Percentiles rank a stretch among this genome's conserved stretches.
phyloP scores from a whole-genome alignment of 768 basidiomycete genomes.

The Tephrocybe rancida region DNA sequence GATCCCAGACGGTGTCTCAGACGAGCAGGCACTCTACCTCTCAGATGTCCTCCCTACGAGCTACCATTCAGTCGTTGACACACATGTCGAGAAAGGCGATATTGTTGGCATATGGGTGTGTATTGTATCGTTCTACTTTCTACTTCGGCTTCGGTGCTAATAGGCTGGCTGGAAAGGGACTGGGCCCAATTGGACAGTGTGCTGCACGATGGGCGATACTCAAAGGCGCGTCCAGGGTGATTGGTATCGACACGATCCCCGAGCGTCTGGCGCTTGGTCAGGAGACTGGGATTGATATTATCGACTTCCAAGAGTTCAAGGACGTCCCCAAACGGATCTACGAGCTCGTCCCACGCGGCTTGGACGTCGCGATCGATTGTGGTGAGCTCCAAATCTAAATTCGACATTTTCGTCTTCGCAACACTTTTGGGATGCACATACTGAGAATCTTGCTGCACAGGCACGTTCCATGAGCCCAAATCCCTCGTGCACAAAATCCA shows the following conservation, averaged over 20 bases:
- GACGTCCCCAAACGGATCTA: conserved; percentile 55
- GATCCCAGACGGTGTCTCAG: conserved; percentile 62
- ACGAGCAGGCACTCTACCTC: conserved; percentile 57
- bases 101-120: conserved; percentile 71
- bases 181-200: conserved; percentile 70
- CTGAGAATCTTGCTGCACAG: conserved; percentile 17
- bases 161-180: conserved; percentile 37
- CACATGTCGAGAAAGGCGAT: conserved; percentile 72
- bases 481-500: conserved; percentile 64
- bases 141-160: not conserved
- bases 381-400: too few species aligned
- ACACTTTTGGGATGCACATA: too few species aligned
- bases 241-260: conserved; percentile 67
- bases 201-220: conserved; percentile 61
- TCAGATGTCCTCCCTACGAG: conserved; percentile 45
- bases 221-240: conserved; percentile 71
- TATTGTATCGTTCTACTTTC: conserved; percentile 6
- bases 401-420: too few species aligned
- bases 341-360: conserved; percentile 44
- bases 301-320: conserved; percentile 58
- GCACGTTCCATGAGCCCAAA: conserved; percentile 75
- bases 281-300: conserved; percentile 52
- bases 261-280: conserved; percentile 45
- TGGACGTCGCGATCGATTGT: too few species aligned
- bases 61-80: conserved; percentile 75